Evolutionary conservation across 2,329 filamentous ascomycete species (phyloP), one percentile per base, ranked within the genome.

Genomic region (Zarea fungicola): DNA sequence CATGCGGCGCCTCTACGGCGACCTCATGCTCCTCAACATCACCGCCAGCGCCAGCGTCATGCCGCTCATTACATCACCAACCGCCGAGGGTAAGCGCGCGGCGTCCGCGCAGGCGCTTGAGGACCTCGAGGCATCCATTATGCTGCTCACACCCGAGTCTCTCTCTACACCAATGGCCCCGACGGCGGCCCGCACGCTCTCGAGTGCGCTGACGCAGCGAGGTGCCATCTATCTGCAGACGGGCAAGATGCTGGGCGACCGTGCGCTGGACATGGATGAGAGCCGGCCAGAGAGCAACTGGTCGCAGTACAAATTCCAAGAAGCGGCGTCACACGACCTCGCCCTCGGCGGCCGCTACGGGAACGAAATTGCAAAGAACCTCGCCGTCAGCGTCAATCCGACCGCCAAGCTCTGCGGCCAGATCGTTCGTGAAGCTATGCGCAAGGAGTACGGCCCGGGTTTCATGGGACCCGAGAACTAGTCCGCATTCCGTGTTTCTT

Each of bases 191-290:
- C 82, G 78, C 50, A 83, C 85, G 0, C 67, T 92, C 8, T 80
- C 83, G 2, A 80, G 83, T 55, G 82, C 85, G 5, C 80, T 87
- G 57, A 89, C 85, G 0, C 87, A 91, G 62, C 76, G 85, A 42
- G 86, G 78, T 3, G 80, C 81, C 28, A 67, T 86, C 29, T 84
- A 83, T 56, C 75, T 82, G 53, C 71, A 72, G 54, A 81, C 80
- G 2, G 72, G 77, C 49, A 84, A 80, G 57, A 59, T 77, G 43
- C 54, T 72, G 32, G 34, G 25, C 43, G 52, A 60, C 39, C 65
- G 64, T n/a, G 59, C 60, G 22, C 49, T 76, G 22, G 65, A 70
- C 23, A 58, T 77, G 4, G 65, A 66, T 8, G 62, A 56, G 10
- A 50, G 45, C 6, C 67, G 76, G 34, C 63, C 60, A 32, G 78